phyloP scores from a whole-genome alignment of 2,329 filamentous ascomycete genomes.

The Microdochium trichocladiopsis region DNA sequence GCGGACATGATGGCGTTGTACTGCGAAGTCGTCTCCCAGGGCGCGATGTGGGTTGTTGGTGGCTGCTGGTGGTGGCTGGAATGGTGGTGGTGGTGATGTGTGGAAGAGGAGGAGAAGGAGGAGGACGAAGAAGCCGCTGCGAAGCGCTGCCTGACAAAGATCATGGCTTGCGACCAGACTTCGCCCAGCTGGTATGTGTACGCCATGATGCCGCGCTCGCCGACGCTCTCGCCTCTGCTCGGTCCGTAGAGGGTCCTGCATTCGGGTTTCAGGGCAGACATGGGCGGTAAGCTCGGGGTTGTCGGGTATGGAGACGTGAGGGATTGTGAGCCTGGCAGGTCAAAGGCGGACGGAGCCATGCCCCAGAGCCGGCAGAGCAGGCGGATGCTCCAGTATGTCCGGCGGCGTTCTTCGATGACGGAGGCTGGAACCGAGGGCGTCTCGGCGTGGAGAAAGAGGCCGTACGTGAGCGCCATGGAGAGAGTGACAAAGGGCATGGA shows the following conservation, averaged over 20 bases:
- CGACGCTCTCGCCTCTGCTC: not conserved
- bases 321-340: not conserved
- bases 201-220: not conserved
- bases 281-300: not conserved
- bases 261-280: not conserved
- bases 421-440: conserved; percentile 4
- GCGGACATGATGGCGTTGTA: conserved; percentile 37
- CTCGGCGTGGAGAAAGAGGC: conserved; percentile 33
- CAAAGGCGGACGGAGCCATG: conserved; percentile 5
- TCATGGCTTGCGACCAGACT: not conserved
- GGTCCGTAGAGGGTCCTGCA: not conserved
- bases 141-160: not conserved
- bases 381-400: conserved; percentile 24
- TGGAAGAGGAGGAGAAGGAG: not conserved
- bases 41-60: conserved; percentile 22
- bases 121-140: conserved; percentile 25
- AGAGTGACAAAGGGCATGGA: conserved; percentile 34
- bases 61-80: conserved; percentile 29
- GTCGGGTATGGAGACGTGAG: not conserved
- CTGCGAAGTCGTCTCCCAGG: conserved; percentile 40
- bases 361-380: conserved; percentile 21
- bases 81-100: conserved; percentile 3
- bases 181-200: not conserved
- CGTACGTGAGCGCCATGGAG: conserved; percentile 35
- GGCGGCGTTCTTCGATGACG: conserved; percentile 18